A percentile compares a stretch with the other conserved stretches of the same genome.
Conservation (phyloP, 805 yeast genomes). For the Yamadazyma paraphyllophila region DNA sequence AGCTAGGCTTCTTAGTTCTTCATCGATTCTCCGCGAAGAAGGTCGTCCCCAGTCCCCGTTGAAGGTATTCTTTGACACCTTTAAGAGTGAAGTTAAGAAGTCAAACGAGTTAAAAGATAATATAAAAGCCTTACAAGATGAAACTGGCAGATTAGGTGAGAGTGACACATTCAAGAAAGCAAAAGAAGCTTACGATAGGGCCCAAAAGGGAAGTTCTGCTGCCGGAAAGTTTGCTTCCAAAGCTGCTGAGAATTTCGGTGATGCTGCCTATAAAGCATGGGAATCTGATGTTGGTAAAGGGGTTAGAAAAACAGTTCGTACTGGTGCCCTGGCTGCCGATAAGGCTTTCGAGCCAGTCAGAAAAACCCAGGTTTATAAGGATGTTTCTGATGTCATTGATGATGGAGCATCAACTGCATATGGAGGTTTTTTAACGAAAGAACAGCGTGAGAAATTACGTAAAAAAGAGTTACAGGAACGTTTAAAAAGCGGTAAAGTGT, state of each 20-base stretch:
- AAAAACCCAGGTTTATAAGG: slow-evolving; percentile 84
- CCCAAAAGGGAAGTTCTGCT: slow-evolving; percentile 69
- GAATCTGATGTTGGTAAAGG: slow-evolving; percentile 89
- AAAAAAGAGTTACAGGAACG: slow-evolving; percentile 48
- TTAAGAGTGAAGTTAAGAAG: slow-evolving; percentile 87
- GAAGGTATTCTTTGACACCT: slow-evolving; percentile 91
- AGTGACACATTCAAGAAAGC: slow-evolving; percentile 92
- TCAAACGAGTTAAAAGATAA: slow-evolving; percentile 86
- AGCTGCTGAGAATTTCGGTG: slow-evolving; percentile 93
- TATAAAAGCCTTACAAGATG: slow-evolving; percentile 92
- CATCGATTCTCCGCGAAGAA: slow-evolving; percentile 1
- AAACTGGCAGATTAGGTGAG: slow-evolving; percentile 91
- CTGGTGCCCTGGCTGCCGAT: slow-evolving; percentile 82
- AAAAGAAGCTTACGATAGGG: slow-evolving; percentile 84
- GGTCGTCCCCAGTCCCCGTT: slow-evolving; percentile 65
- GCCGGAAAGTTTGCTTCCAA: slow-evolving; percentile 72
- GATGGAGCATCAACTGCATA: slow-evolving; percentile 87
- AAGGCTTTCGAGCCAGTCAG: slow-evolving; percentile 92
- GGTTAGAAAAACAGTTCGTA: slow-evolving; percentile 80
- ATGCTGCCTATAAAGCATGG: slow-evolving; percentile 90
- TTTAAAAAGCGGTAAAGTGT: slow-evolving; percentile 61
- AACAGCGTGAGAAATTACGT: slow-evolving; percentile 72
- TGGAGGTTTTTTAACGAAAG: slow-evolving; percentile 90
- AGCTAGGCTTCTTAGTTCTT: slow-evolving; percentile 2
- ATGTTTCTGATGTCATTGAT: slow-evolving; percentile 81